Conservation (phyloP, 1,284 basidiomycete species). For the Cryptococcus sp. region DNA sequence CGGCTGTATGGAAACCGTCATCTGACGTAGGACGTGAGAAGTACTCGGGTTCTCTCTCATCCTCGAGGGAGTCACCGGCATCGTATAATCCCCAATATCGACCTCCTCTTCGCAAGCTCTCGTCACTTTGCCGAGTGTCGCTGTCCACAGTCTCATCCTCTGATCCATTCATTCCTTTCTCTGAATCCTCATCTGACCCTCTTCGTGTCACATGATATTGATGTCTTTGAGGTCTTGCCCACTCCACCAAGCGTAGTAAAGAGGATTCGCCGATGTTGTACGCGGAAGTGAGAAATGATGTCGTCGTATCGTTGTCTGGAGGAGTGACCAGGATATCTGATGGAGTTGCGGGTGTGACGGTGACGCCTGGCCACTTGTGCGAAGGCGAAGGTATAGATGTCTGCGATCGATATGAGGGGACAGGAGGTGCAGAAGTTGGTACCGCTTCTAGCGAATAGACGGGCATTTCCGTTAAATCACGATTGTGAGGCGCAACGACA, state of each 20-base stretch:
- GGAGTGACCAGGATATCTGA: not conserved
- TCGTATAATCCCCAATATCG: conserved; percentile 32
- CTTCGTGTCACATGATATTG: conserved; percentile 2
- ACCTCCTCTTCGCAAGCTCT: conserved; percentile 19
- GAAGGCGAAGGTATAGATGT: conserved; percentile 3
- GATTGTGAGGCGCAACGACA: conserved; percentile 36
- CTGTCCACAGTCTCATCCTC: conserved; percentile 27
- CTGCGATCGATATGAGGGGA: not conserved
- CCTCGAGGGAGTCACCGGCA: conserved; percentile 22
- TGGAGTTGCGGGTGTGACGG: conserved; percentile 24
- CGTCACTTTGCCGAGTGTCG: conserved; percentile 10
- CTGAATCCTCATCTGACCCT: conserved; percentile 40
- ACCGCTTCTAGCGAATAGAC: conserved; percentile 12
- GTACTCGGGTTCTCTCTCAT: conserved; percentile 22
- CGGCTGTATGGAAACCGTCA: conserved; percentile 12
- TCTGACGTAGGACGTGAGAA: conserved; percentile 42
- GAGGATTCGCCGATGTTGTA: conserved; percentile 39
- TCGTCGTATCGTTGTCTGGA: conserved; percentile 1
- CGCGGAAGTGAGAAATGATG: conserved; percentile 27
- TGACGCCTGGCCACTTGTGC: conserved; percentile 19
- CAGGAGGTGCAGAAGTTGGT: conserved; percentile 3
- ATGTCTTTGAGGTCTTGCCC: conserved; percentile 24
- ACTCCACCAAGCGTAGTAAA: conserved; percentile 23
- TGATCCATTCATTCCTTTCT: conserved; percentile 45
- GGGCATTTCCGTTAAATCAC: conserved; percentile 11